Evolutionary conservation across 2,329 filamentous ascomycete species (phyloP), one percentile per base, ranked within the genome.

Genomic region (Colletotrichum sp.): DNA sequence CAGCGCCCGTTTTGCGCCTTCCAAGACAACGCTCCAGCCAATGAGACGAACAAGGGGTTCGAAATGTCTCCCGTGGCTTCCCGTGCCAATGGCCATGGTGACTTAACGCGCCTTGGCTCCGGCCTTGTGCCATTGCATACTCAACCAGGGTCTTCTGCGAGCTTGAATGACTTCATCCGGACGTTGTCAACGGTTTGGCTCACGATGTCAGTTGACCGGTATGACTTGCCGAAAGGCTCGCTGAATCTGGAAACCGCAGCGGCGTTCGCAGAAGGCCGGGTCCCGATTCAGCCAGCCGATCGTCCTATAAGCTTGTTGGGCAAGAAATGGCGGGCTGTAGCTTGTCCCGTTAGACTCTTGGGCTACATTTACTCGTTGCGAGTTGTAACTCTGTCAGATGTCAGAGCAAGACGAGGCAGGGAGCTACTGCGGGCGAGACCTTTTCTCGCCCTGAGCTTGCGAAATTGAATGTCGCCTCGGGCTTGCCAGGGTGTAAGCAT

Each of bases 281-380:
- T 34, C 30, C 26, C 21, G 59, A 49, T 30, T n/a, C 16, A 49
- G 15, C 26, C 52, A 26, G 39, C 34, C 24, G 57, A 52, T 70
- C 57, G 16, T 44, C 52, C 34, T 64, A 71, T 55, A 66, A 15
- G 67, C 59, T 26, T n/a, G 32, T n/a, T 21, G 26, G 32, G 34
- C 24, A 69, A 15, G 18, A 5, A 64, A 34, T 34, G 57, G 34
- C 24, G 10, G 57, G 18, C 34, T 60, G 44, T 24, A 26, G 32
- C 62, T 39, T 39, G 36, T 26, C 24, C 34, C 15, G 44, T 49
- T 69, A 62, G 18, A 66, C 64, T 76, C 70, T 59, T 60, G 21
- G 44, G 70, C 64, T 73, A 73, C 70, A 76, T 73, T 26, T 30
- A 49, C 32, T 69, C 44, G 64, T 73, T 76, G 70, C 64, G 70